Percentiles rank a stretch among this genome's conserved stretches.
Evolutionary conservation across 768 basidiomycete genomes (phyloP).

Genomic region (Erythrobasidium yunnanense): DNA sequence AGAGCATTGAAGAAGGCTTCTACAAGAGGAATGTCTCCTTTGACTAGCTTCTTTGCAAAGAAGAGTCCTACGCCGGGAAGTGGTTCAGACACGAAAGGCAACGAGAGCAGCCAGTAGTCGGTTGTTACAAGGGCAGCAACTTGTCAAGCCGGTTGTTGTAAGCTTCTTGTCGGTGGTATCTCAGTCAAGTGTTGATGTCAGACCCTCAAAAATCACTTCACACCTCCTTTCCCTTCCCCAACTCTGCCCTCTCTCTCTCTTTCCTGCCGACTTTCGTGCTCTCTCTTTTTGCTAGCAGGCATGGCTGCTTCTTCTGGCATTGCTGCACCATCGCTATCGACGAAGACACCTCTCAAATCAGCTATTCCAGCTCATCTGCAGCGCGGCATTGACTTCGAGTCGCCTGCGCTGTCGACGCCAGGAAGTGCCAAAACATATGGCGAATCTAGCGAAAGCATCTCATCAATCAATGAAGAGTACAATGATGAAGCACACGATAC

Average conservation of each 20-base stretch:
- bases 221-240: background rate
- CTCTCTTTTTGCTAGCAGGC: no score
- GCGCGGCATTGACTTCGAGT: background rate
- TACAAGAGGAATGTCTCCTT: constrained; percentile 15
- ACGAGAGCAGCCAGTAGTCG: no score
- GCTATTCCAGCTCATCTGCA: background rate
- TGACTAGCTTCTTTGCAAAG: constrained; percentile 23
- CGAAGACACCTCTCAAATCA: background rate
- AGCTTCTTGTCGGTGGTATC: no score
- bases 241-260: background rate
- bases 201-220: background rate
- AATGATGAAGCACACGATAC: background rate
- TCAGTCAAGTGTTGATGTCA: no score
- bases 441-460: background rate
- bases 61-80: constrained; percentile 14
- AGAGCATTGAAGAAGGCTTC: constrained; percentile 9
- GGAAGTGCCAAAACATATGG: background rate
- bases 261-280: background rate
- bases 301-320: no score
- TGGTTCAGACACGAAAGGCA: background rate
- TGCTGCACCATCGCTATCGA: no score
- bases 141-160: no score
- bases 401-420: background rate
- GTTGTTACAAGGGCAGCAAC: no score
- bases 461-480: background rate